Conservation (phyloP, 2,329 filamentous ascomycete genomes). For the Penicillium fuscoglaucum region DNA sequence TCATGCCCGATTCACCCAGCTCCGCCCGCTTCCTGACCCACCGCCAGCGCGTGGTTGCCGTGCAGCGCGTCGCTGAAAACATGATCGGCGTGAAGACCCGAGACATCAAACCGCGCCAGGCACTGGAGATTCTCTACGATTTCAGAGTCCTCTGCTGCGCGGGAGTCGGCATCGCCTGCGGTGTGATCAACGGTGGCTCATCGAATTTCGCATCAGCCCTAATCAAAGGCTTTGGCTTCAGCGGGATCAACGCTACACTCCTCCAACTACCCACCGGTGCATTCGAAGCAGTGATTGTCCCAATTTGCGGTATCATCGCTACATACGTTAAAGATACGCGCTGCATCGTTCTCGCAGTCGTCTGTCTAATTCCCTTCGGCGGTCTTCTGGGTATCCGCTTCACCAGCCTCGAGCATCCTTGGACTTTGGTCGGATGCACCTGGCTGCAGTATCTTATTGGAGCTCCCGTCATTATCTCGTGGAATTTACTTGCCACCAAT, state of each 20-base stretch:
- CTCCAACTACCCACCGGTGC: slow-evolving; percentile 40
- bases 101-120: slow-evolving; percentile 37
- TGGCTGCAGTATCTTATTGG: slow-evolving; percentile 55
- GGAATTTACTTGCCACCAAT: slow-evolving; percentile 53
- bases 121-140: slow-evolving; percentile 44
- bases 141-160: slow-evolving; percentile 41
- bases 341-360: slow-evolving; percentile 32
- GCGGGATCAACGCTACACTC: slow-evolving; percentile 31
- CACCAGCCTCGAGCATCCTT: slow-evolving; percentile 48
- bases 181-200: slow-evolving; percentile 53
- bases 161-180: slow-evolving; percentile 46
- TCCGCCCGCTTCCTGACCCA: slow-evolving; percentile 43
- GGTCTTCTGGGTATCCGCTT: slow-evolving; percentile 54
- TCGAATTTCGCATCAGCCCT: slow-evolving; percentile 51
- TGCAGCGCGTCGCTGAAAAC: slow-evolving; percentile 45
- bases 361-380: slow-evolving; percentile 40
- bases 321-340: slow-evolving; percentile 47
- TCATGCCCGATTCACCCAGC: slow-evolving; percentile 42
- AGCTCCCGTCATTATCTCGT: slow-evolving; percentile 53
- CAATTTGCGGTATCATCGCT: slow-evolving; percentile 45
- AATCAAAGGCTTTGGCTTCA: slow-evolving; percentile 47
- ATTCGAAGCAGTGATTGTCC: slow-evolving; percentile 32
- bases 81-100: slow-evolving; percentile 45
- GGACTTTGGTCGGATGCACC: slow-evolving; percentile 54
- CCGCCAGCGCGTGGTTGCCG: slow-evolving; percentile 42